phyloP scores from a whole-genome alignment of 768 basidiomycete genomes.

The Calocera cornea region DNA sequence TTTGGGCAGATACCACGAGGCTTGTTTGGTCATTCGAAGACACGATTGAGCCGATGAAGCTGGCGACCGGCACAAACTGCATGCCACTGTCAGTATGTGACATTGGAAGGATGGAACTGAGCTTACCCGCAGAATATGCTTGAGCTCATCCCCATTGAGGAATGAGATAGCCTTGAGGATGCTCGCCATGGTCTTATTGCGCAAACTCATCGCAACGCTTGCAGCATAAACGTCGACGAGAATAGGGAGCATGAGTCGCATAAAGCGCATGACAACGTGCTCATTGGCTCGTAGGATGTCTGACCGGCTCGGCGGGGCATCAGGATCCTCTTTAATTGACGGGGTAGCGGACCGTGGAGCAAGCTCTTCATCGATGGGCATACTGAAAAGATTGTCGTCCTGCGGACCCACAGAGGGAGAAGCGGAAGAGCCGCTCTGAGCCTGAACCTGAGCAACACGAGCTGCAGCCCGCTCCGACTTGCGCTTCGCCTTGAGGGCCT shows the following conservation, averaged over 20 bases:
- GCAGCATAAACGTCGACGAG: slow-evolving; percentile 99
- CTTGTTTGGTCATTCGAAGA: slow-evolving; percentile 84
- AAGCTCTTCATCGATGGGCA: not conserved
- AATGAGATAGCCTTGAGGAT: slow-evolving; percentile 86
- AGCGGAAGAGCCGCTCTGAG: slow-evolving; percentile 10
- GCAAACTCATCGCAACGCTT: slow-evolving; percentile 74
- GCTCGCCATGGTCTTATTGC: slow-evolving; percentile 78
- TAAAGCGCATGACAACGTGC: slow-evolving; percentile 68
- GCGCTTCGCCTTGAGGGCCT: slow-evolving; percentile 66
- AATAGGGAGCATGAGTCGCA: slow-evolving; percentile 80
- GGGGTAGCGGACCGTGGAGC: not conserved
- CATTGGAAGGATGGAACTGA: too few relatives aligned
- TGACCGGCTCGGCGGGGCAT: slow-evolving; percentile 40
- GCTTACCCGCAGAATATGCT: slow-evolving; percentile 63
- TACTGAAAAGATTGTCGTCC: not conserved
- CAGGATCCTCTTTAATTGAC: slow-evolving; percentile 25
- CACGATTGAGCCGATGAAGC: slow-evolving; percentile 86
- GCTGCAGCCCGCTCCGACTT: slow-evolving; percentile 36
- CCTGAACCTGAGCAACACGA: slow-evolving; percentile 12
- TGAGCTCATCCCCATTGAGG: slow-evolving; percentile 61
- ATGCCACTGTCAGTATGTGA: slow-evolving; percentile 4
- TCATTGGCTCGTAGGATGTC: slow-evolving; percentile 63
- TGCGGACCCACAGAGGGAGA: not conserved
- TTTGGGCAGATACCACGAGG: slow-evolving; percentile 75
- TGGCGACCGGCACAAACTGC: slow-evolving; percentile 86